Base-by-base conservation (phyloP, 164 flowering plant genomes). In the Umbilicus rupestris region DNA sequence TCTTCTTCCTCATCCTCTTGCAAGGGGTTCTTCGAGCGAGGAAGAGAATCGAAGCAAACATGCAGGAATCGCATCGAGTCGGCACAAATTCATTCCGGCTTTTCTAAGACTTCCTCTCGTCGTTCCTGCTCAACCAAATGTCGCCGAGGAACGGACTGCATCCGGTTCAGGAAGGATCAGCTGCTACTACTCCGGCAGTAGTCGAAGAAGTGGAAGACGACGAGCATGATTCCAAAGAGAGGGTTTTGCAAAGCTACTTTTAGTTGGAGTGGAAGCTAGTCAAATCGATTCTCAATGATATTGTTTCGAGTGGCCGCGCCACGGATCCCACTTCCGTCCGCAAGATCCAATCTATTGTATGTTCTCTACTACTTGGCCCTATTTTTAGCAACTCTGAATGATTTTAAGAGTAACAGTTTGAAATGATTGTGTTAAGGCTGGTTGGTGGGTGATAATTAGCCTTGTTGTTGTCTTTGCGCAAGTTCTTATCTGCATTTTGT, bases 331-430 rank as follows among this genome's bases (percentile, higher is more conserved):
- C 89, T 3, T 63, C 88, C 39, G 95, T 84, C 37, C 74, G 75
- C 81, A 91, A 79, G 80, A 87, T 89, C 86, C 88, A 96, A 58
- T 81, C 93, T 72, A 85, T 94, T 50, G 98, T 94, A 81, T 46
- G 42, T 65, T 6, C 75, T 68, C 68, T 39, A 31, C 31, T 37
- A 66, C 35, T 17, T 42, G 55, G 20, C 63, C 50, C 65, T 30
- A 66, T 68, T 71, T 65, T 20, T 35, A 26, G 15, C 59, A 49
- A 55, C 37, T 42, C 15, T 35, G 1, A 28, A 9, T 60, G 19
- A 28, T 7, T 9, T 60, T 17, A 30, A 31, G 2, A 30, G 3
- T 11, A 17, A 5, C 30, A 15, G 30, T 29, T 5, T 60, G 17
- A 37, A 4, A 30, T 28, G 20, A 30, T 15, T 7, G 15, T 3